Evolutionary conservation across 179 eudicot species (phyloP).

Genomic region (Heliamphora pulchella): DNA sequence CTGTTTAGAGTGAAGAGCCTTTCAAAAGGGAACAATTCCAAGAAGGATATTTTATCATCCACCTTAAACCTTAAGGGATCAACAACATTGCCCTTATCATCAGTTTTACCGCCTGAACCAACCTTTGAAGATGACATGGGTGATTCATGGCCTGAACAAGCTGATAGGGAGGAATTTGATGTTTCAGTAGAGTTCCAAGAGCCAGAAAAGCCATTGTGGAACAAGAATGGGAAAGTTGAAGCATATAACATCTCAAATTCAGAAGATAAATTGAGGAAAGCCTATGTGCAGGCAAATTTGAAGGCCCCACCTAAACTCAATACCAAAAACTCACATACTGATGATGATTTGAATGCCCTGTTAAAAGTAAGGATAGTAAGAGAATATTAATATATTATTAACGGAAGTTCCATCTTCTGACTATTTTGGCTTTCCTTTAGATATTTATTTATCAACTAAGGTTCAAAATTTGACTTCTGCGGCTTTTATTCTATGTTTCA

Average conservation of each 20-base stretch:
- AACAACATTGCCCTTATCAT: conserved; percentile 40
- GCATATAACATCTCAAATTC: conserved; percentile 23
- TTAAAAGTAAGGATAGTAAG: conserved; percentile 43
- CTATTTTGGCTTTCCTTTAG: not conserved
- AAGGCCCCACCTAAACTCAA: conserved; percentile 38
- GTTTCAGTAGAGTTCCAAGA: conserved; percentile 50
- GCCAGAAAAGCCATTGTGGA: conserved; percentile 55
- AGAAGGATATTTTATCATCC: conserved; percentile 57
- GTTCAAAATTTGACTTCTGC: not conserved
- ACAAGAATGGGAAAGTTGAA: conserved; percentile 40
- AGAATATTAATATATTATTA: not conserved
- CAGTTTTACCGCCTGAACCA: conserved; percentile 31
- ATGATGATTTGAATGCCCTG: conserved; percentile 65
- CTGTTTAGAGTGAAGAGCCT: conserved; percentile 82
- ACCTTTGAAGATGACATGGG: conserved; percentile 46
- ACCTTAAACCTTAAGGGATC: conserved; percentile 59
- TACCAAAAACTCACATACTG: conserved; percentile 30
- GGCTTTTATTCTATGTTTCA: conserved; percentile 19
- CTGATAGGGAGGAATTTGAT: conserved; percentile 52
- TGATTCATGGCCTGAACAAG: conserved; percentile 61
- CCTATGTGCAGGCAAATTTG: conserved; percentile 53
- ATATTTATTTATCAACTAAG: not conserved
- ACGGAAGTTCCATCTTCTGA: not conserved
- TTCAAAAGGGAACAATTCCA: conserved; percentile 74
- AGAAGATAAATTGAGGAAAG: conserved; percentile 42